These are phyloP conservation scores for Rhizopogon sp. DNA, from an alignment of 768 basidiomycete genomes.

Conservation along the genomic window DNA sequence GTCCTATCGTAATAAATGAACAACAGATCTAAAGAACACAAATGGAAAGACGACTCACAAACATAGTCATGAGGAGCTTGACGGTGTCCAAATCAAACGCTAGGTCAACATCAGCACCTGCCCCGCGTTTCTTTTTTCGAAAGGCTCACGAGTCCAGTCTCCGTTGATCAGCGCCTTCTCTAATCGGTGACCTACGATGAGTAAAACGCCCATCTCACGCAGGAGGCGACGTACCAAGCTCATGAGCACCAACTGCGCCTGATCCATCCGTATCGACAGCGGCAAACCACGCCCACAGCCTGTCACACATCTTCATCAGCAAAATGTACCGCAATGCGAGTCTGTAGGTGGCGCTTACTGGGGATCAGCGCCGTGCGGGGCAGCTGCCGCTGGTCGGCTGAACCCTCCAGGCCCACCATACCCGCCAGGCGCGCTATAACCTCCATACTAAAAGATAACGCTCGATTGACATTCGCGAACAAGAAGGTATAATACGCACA, in stretches of 20 bases:
- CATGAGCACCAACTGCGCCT: slow-evolving; percentile 56
- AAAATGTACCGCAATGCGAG: no score
- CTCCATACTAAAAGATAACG: background rate
- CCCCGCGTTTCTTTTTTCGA: background rate
- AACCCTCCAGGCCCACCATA: slow-evolving; percentile 14
- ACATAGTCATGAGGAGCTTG: slow-evolving; percentile 76
- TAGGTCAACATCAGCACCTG: slow-evolving; percentile 17
- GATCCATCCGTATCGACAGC: slow-evolving; percentile 69
- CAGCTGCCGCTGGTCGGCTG: slow-evolving; percentile 7
- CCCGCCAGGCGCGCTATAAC: slow-evolving; percentile 19
- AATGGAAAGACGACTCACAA: slow-evolving; percentile 42
- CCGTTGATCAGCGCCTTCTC: slow-evolving; percentile 51
- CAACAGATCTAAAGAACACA: background rate
- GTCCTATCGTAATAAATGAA: slow-evolving; percentile 36
- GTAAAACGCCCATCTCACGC: background rate
- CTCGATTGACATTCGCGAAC: background rate
- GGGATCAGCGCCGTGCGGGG: slow-evolving; percentile 61
- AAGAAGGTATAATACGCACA: background rate
- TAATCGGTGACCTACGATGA: slow-evolving; percentile 9
- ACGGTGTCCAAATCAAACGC: slow-evolving; percentile 86
- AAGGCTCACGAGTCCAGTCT: slow-evolving; percentile 70
- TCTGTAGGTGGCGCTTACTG: slow-evolving; percentile 43
- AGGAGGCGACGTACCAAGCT: slow-evolving; percentile 52
- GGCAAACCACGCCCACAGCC: slow-evolving; percentile 71
- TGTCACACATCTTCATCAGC: slow-evolving; percentile 16